Evolutionary conservation across 371 early-diverging fungal genomes (phyloP).

Genomic region (Parasitella parasitica): DNA sequence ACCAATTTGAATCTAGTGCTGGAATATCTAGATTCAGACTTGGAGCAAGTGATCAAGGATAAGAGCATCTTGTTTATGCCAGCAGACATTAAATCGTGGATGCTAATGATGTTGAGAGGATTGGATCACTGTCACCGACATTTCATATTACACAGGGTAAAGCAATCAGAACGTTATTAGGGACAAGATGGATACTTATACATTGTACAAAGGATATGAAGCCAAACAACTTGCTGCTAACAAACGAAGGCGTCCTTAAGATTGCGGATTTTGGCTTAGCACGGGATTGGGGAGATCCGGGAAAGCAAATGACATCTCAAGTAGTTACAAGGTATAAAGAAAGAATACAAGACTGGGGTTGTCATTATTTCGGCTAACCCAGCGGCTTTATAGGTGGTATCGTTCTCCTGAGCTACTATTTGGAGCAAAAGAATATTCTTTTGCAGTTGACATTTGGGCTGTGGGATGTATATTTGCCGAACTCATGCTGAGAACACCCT

Average conservation of each 20-base stretch:
- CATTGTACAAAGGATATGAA: slow-evolving; percentile 86
- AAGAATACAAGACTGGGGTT: not conserved
- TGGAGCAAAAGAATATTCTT: slow-evolving; percentile 89
- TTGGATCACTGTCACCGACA: slow-evolving; percentile 91
- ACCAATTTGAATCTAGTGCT: slow-evolving; percentile 93
- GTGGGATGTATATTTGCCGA: slow-evolving; percentile 99
- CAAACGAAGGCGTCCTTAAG: slow-evolving; percentile 88
- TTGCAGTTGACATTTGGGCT: slow-evolving; percentile 98
- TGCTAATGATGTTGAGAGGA: slow-evolving; percentile 96
- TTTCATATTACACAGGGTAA: slow-evolving; percentile 92
- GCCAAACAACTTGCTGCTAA: slow-evolving; percentile 99
- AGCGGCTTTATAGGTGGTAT: slow-evolving; percentile 96
- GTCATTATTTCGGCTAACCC: not conserved
- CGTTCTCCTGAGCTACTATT: slow-evolving; percentile 98
- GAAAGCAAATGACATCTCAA: slow-evolving; percentile 83
- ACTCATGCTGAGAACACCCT: slow-evolving; percentile 94
- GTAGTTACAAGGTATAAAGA: slow-evolving; percentile 86
- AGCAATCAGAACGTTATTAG: not conserved
- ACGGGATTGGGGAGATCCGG: slow-evolving; percentile 88
- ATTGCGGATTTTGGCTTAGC: slow-evolving; percentile 99
- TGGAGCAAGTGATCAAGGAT: slow-evolving; percentile 98
- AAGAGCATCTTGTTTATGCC: slow-evolving; percentile 92
- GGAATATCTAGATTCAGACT: slow-evolving; percentile 94
- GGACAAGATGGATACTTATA: not conserved
- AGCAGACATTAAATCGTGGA: slow-evolving; percentile 98